phyloP scores from a whole-genome alignment of 805 yeast genomes.

The Kluyveromyces siamensis region DNA sequence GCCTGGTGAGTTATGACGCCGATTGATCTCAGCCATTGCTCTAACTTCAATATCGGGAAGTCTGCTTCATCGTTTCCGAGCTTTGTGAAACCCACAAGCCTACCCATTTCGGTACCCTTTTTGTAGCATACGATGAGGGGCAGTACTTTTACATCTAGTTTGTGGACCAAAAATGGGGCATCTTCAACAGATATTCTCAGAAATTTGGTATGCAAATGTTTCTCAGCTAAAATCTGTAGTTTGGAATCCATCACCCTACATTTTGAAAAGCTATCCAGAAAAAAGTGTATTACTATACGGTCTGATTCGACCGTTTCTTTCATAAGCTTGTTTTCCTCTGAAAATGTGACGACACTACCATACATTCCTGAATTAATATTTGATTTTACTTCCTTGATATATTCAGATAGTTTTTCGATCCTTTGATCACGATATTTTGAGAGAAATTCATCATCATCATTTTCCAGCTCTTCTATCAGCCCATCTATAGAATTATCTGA shows the following conservation, averaged over 20 bases:
- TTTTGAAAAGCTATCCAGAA: conserved; percentile 48
- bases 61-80: conserved; percentile 41
- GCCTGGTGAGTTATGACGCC: conserved; percentile 31
- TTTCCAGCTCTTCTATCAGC: conserved; percentile 35
- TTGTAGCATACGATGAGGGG: conserved; percentile 62
- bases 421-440: conserved; percentile 54
- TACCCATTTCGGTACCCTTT: conserved; percentile 47
- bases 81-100: conserved; percentile 63
- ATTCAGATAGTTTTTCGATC: conserved; percentile 44
- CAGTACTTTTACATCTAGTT: conserved; percentile 52
- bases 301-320: conserved; percentile 37
- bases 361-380: conserved; percentile 32
- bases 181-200: conserved; percentile 48
- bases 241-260: conserved; percentile 52
- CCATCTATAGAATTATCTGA: conserved; percentile 31
- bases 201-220: conserved; percentile 48
- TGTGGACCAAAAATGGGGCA: conserved; percentile 65
- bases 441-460: conserved; percentile 42
- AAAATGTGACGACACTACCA: conserved; percentile 35
- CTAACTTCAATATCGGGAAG: conserved; percentile 42
- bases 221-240: conserved; percentile 39
- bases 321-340: conserved; percentile 50
- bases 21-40: conserved; percentile 29
- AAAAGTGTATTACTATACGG: conserved; percentile 51
- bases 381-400: conserved; percentile 29